Evolutionary conservation across 495 filamentous ascomycete genomes (phyloP).

Genomic region (Talaromyces proteolyticus): DNA sequence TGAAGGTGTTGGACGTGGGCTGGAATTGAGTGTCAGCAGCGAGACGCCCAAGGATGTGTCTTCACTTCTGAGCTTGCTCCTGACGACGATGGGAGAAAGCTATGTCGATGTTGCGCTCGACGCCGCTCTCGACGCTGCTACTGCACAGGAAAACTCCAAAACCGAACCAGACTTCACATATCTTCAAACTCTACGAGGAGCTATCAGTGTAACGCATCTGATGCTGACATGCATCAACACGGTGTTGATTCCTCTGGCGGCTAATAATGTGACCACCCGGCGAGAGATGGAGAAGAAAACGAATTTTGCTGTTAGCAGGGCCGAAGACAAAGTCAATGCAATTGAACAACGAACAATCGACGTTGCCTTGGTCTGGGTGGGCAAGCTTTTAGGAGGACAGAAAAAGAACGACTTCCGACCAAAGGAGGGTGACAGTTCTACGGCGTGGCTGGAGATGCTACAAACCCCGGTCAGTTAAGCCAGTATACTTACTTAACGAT

Average conservation of each 20-base stretch:
- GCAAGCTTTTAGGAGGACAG: conserved; percentile 68
- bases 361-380: conserved; percentile 71
- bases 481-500: too few relatives aligned
- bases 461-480: conserved; percentile 62
- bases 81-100: conserved; percentile 85
- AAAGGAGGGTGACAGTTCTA: conserved; percentile 69
- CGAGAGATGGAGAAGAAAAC: conserved; percentile 87
- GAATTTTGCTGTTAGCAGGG: conserved; percentile 60
- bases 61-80: conserved; percentile 76
- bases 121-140: conserved; percentile 69
- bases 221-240: conserved; percentile 88
- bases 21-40: conserved; percentile 78
- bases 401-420: conserved; percentile 92
- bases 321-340: conserved; percentile 83
- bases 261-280: conserved; percentile 81
- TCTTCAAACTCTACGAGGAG: conserved; percentile 67
- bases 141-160: conserved; percentile 68
- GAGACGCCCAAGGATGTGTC: conserved; percentile 94
- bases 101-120: conserved; percentile 94
- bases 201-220: conserved; percentile 84
- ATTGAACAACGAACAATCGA: conserved; percentile 85
- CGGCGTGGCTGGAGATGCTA: conserved; percentile 65
- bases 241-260: conserved; percentile 82
- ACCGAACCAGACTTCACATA: conserved; percentile 86
- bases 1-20: conserved; percentile 85